Base-by-base conservation (phyloP, 139 green algal genomes). In the Picochlorum sp. region DNA sequence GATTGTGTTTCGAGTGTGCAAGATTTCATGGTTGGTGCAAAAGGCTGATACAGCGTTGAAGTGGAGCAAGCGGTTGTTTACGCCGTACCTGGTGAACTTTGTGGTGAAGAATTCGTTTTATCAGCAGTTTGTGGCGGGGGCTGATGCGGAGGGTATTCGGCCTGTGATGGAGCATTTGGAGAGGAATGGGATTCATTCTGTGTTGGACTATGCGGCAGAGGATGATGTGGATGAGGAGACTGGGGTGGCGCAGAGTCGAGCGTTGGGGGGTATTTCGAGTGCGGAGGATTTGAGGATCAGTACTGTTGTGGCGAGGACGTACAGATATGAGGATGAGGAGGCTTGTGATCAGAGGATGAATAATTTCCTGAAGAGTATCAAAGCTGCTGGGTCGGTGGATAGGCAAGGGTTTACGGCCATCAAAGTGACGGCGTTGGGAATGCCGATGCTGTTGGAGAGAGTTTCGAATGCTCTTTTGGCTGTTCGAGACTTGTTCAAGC, bases 341-440 rank as follows among this genome's bases (percentile, higher is more conserved):
- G 28, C 51, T 23, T 92, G 85, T 66, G 88, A 95, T 68, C 24
- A 49, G 52, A 79, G 89, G 65, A 84, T 85, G 62, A 34, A 54
- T 28, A 70, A 66, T 16, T 88, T 86, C 57, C 57, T 86, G 65
- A 68, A 73, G 26, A 80, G 81, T 15, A 88, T 95, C 23, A 66
- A 84, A 8, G 84, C 86, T 3, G 85, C 81, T 2, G 69, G 62
- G 45, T 60, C 45, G 4, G 56, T 81, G 34, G 73, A 78, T 28
- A 69, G 78, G 5, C 60, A 81, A 34, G 77, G 83, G 7, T 95
- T 92, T 80, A 83, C 87, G 18, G 87, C 87, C 4, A 85, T 95
- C 73, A 91, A 95, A 79, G 69, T 95, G 8, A 96, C 89, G 14
- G 86, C 86, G 4, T 79, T 96, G 62, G 89, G 86, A 45, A 87